Evolutionary conservation across 805 yeast species (phyloP), one percentile per base, ranked within the genome.

Genomic region (Hanseniaspora occidentalis): DNA sequence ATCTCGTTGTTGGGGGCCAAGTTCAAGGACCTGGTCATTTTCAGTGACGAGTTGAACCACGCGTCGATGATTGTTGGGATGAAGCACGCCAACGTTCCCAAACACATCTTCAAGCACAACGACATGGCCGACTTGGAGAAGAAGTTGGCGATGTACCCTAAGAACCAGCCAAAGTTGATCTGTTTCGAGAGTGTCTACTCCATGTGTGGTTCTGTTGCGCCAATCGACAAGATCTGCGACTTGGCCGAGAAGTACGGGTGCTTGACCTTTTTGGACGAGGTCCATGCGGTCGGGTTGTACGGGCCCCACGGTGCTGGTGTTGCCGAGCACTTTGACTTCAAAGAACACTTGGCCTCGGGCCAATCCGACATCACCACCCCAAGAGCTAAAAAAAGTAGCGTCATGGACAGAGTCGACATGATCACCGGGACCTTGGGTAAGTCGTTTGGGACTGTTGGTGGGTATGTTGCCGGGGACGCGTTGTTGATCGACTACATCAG

Each of bases 301-400:
- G 99, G 99, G 53, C 97, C 99, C 45, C 95, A 84, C 54, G 99
- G 99, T 57, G 98, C 96, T 25, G 99, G 99, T 66, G 97, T 92
- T 41, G 96, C 97, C 37, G 99, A 92, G 64, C 98, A 92, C 60
- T 69, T 82, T 53, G 84, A 92, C 64, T 92, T 86, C 52, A 84
- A 84, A 36, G 77, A 78, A 41, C 94, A 89, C 58, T 74, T 84
- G 55, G 58, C 66, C 43, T 61, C 77, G 13, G 92, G 92, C 49
- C 24, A 35, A 17, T 16, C 22, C 14, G n/a, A 10, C 4, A 65
- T 76, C 50, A 70, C 70, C 11, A 65, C 74, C 14, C 73, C 76
- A 48, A 61, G 64, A 37, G 51, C 50, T 35, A 45, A 41, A 5
- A 48, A 51, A 33, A 61, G 67, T 42, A 77, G 94, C 8, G 81